Evolutionary conservation across 2,329 filamentous ascomycete species (phyloP), one percentile per base, ranked within the genome.

Genomic region (Fonsecaea erecta): DNA sequence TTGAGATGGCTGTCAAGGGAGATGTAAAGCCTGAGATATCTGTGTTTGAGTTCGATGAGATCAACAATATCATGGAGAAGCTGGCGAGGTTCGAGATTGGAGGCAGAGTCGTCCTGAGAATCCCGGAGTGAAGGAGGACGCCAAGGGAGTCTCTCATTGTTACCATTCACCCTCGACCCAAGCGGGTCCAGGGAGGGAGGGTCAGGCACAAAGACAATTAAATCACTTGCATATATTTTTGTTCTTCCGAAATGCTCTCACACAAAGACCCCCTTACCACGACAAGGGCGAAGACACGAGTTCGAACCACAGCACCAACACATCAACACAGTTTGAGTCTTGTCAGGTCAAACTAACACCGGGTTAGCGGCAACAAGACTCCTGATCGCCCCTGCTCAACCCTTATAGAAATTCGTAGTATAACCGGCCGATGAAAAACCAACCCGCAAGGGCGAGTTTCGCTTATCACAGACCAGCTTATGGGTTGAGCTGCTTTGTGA

Each of bases 41-140:
- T 40, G 80, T 82, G 52, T 75, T 78, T 24, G 68, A 74, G 3
- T 80, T 82, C 57, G 79, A 81, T 56, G 75, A 80, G 67, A 74
- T 78, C 58, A 70, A 75, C 40, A 74, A 76, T 24, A 73, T 78
- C n/a, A 70, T 74, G 58, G 72, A 76, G 64, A 78, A 78, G 62
- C 75, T 81, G 59, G 68, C 68, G 30, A 76, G 73, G 62, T 78
- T 76, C 64, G 77, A 80, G 66, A 74, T 82, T 35, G 76, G 77
- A n/a, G 79, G 81, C 62, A 73, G 79, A 46, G 77, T 79, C n/a
- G 76, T 80, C 57, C 71, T 82, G 51, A 73, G 79, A 51, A 76
- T 76, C 66, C 65, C 62, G 26, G 24, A 66, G 32, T 62, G 46
- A 63, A 48, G 43, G 18, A 48, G 11, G n/a, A 8, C 43, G 18